These are phyloP conservation scores for Davidsoniella eucalypti DNA, from an alignment of 2,329 filamentous ascomycete genomes.

Conservation along the genomic window DNA sequence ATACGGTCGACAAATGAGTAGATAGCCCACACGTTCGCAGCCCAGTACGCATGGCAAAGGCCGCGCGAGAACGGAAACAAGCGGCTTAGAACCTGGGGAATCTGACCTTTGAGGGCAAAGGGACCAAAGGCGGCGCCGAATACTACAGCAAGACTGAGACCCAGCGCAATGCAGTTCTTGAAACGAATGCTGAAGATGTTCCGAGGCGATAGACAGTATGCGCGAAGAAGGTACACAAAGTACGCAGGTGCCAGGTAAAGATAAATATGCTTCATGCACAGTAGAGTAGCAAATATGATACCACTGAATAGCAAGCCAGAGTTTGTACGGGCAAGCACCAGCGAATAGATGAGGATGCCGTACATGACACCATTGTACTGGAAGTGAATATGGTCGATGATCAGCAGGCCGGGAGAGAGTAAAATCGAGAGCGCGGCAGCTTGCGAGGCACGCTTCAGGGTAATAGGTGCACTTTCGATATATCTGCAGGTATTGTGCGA, in stretches of 20 bases:
- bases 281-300: conserved; percentile 62
- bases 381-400: conserved; percentile 97
- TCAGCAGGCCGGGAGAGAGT: conserved; percentile 79
- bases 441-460: conserved; percentile 60
- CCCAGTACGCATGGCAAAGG: conserved; percentile 96
- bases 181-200: conserved; percentile 63
- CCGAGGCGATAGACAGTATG: conserved; percentile 68
- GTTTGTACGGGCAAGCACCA: conserved; percentile 63
- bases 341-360: conserved; percentile 70
- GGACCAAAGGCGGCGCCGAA: conserved; percentile 77
- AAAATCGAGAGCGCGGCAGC: conserved; percentile 77
- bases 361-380: conserved; percentile 98
- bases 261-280: conserved; percentile 97
- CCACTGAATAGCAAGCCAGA: conserved; percentile 65
- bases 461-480: conserved; percentile 50
- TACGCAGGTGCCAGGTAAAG: conserved; percentile 92
- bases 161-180: conserved; percentile 70
- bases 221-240: conserved; percentile 80
- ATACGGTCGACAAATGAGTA: conserved; percentile 83
- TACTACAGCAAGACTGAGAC: conserved; percentile 50
- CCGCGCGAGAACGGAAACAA: conserved; percentile 90
- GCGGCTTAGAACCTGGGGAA: conserved; percentile 66
- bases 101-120: conserved; percentile 65
- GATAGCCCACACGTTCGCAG: conserved; percentile 89
- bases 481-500: conserved; percentile 34